Evolutionary conservation across 345 rosid genomes (phyloP).

Genomic region (Brassica rapa): DNA sequence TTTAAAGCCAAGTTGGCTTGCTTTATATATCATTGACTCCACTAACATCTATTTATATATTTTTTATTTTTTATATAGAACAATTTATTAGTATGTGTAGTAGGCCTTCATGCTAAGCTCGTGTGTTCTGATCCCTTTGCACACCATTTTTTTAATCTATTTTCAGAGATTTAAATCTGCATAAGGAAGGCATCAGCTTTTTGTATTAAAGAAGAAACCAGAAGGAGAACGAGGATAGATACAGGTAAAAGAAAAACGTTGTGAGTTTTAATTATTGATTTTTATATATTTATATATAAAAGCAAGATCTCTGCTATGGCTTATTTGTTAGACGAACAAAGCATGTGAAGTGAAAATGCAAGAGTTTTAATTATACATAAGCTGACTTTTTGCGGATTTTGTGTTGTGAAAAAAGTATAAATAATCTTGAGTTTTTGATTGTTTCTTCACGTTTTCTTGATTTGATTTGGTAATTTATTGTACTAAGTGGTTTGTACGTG

Average conservation of each 20-base stretch:
- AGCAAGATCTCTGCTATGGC: slow-evolving; percentile 14
- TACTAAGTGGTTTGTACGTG: slow-evolving; percentile 18
- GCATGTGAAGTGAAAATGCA: slow-evolving; percentile 19
- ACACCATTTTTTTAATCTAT: slow-evolving; percentile 20
- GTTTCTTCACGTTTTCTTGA: slow-evolving; percentile 19
- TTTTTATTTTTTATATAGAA: background rate
- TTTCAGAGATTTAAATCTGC: slow-evolving; percentile 24
- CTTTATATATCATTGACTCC: slow-evolving; percentile 35
- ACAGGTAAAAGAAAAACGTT: slow-evolving; percentile 16
- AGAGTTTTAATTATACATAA: background rate
- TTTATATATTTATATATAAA: background rate
- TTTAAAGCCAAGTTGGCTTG: slow-evolving; percentile 39
- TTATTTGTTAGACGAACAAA: background rate
- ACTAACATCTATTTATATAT: slow-evolving; percentile 20
- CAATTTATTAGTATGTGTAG: slow-evolving; percentile 2
- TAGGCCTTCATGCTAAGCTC: slow-evolving; percentile 38
- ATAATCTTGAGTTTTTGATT: slow-evolving; percentile 15
- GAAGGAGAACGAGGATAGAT: slow-evolving; percentile 17
- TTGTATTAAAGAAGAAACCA: slow-evolving; percentile 7
- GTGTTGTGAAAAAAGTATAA: background rate
- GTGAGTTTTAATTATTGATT: background rate
- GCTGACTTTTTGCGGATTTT: background rate
- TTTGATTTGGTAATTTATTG: slow-evolving; percentile 23
- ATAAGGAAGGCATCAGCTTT: slow-evolving; percentile 17
- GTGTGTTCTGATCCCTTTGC: slow-evolving; percentile 39